Percentiles rank a stretch among this genome's conserved stretches.
phyloP scores from a whole-genome alignment of 1,284 basidiomycete genomes.

The Puccinia coronata region DNA sequence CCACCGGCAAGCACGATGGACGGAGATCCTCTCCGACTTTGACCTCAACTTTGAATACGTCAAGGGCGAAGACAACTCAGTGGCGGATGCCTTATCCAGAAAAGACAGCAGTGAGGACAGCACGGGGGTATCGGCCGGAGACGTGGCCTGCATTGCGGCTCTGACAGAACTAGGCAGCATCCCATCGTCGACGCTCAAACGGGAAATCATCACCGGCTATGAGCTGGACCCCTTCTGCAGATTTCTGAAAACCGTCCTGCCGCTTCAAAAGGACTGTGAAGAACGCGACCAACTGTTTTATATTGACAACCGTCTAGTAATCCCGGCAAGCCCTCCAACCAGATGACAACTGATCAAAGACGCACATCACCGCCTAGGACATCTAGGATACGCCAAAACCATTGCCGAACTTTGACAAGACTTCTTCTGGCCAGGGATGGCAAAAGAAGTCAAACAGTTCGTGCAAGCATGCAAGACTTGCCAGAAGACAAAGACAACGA shows the following conservation, averaged over 20 bases:
- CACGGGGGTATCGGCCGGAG: background rate
- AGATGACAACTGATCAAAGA: constrained; percentile 55
- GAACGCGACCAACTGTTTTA: constrained; percentile 56
- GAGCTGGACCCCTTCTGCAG: constrained; percentile 55
- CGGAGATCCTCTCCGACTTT: constrained; percentile 60
- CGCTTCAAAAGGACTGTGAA: background rate
- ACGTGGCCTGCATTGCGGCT: background rate
- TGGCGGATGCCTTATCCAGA: constrained; percentile 60
- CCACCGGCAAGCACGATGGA: constrained; percentile 59
- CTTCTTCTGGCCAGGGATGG: constrained; percentile 62
- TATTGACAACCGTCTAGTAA: constrained; percentile 56
- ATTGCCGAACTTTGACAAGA: constrained; percentile 56
- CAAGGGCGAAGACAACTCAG: constrained; percentile 59
- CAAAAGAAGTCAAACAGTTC: background rate
- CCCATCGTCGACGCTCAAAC: constrained; percentile 50
- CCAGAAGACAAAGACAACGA: constrained; percentile 48
- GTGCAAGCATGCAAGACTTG: constrained; percentile 40
- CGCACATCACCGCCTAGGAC: constrained; percentile 58
- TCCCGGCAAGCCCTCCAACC: constrained; percentile 57
- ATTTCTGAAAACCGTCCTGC: constrained; percentile 51
- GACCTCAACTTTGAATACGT: constrained; percentile 57
- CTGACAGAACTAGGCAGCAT: background rate
- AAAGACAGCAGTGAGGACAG: background rate
- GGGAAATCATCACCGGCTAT: constrained; percentile 57
- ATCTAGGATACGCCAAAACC: constrained; percentile 61